Evolutionary conservation across 345 rosid species (phyloP).

Genomic region (Gossypium raimondii): DNA sequence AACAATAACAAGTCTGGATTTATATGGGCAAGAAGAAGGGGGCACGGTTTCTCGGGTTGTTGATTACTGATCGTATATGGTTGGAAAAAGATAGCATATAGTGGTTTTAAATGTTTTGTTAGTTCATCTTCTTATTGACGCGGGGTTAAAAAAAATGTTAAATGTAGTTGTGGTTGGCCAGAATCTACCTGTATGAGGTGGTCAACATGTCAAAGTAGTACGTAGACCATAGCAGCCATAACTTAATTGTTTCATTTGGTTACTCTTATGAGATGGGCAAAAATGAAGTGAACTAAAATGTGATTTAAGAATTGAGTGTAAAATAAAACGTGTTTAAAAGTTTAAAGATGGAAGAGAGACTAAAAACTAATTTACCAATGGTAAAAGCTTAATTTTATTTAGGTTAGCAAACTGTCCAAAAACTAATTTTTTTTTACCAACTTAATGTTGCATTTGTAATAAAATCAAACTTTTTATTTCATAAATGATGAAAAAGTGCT

Average conservation of each 20-base stretch:
- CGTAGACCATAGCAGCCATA: not conserved
- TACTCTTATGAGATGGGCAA: not conserved
- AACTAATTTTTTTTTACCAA: too few species aligned
- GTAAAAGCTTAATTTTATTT: too few species aligned
- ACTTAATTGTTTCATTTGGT: not conserved
- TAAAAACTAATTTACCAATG: too few species aligned
- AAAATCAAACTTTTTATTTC: too few species aligned
- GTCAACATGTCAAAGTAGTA: not conserved
- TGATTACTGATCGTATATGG: not conserved
- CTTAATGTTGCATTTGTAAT: too few species aligned
- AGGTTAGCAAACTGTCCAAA: too few species aligned
- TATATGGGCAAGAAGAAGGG: not conserved
- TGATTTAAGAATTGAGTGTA: too few species aligned
- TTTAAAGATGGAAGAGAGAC: too few species aligned
- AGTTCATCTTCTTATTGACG: slow-evolving; percentile 12
- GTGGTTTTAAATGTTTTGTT: slow-evolving; percentile 5
- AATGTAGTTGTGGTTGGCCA: slow-evolving; percentile 2
- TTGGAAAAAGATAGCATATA: not conserved
- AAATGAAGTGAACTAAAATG: too few species aligned
- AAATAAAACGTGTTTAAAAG: too few species aligned
- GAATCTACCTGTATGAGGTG: not conserved
- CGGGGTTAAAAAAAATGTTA: not conserved
- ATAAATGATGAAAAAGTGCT: too few species aligned
- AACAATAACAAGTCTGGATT: not conserved
- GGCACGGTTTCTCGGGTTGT: not conserved